Evolutionary conservation across 1,284 basidiomycete species (phyloP).

Genomic region (Irpex rosettiformis): DNA sequence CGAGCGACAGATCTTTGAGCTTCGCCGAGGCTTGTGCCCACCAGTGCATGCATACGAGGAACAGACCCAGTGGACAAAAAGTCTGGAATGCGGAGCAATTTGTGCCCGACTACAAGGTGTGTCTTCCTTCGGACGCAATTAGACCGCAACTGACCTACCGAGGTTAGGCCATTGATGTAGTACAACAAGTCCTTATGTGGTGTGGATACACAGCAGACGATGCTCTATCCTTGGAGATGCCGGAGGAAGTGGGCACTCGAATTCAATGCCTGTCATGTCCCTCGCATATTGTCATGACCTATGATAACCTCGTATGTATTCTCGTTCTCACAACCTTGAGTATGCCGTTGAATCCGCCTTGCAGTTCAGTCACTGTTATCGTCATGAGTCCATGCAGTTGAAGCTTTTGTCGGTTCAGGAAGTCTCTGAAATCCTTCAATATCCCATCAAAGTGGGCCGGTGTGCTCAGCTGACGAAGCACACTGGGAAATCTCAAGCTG

Average conservation of each 20-base stretch:
- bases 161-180: slow-evolving; percentile 40
- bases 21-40: slow-evolving; percentile 57
- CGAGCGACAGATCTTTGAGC: slow-evolving; percentile 39
- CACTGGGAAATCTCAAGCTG: slow-evolving; percentile 19
- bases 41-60: slow-evolving; percentile 37
- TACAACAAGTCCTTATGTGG: slow-evolving; percentile 35
- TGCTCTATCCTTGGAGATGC: slow-evolving; percentile 19
- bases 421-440: slow-evolving; percentile 15
- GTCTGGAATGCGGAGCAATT: slow-evolving; percentile 51
- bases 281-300: slow-evolving; percentile 47
- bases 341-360: slow-evolving; percentile 5
- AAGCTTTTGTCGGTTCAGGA: slow-evolving; percentile 29
- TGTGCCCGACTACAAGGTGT: slow-evolving; percentile 52
- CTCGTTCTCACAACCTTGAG: slow-evolving; percentile 3
- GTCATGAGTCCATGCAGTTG: slow-evolving; percentile 55
- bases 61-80: slow-evolving; percentile 27
- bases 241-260: slow-evolving; percentile 27
- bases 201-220: slow-evolving; percentile 31
- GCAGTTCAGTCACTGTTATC: slow-evolving; percentile 58
- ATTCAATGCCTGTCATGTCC: slow-evolving; percentile 52
- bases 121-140: background rate
- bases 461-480: slow-evolving; percentile 28
- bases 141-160: slow-evolving; percentile 1
- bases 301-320: slow-evolving; percentile 43
- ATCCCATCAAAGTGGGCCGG: slow-evolving; percentile 31